Percentiles rank a stretch among this genome's conserved stretches.
Conservation (phyloP, 768 basidiomycete species). For the Phlegmacium glaucopus region DNA sequence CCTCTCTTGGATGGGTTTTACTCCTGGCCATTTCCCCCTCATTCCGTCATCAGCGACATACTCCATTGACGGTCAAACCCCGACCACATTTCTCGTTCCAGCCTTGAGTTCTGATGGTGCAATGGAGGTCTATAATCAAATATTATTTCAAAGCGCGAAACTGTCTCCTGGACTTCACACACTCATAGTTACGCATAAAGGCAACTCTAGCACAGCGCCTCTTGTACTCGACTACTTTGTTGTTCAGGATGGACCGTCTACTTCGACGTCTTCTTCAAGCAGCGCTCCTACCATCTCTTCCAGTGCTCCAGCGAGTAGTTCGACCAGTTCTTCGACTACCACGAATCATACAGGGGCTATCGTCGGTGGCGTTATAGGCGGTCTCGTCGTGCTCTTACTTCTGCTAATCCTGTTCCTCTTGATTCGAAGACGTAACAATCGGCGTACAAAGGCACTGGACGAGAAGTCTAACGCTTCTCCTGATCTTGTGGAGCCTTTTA, state of each 20-base stretch:
- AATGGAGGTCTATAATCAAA: slow-evolving; percentile 14
- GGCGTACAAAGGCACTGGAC: neutral
- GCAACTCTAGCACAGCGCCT: slow-evolving; percentile 16
- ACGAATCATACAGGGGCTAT: slow-evolving; percentile 12
- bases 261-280: neutral
- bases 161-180: slow-evolving; percentile 17
- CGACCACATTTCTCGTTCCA: slow-evolving; percentile 10
- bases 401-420: neutral
- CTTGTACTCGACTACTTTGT: slow-evolving; percentile 17
- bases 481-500: neutral
- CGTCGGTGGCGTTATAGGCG: slow-evolving; percentile 15
- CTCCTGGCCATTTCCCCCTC: slow-evolving; percentile 19
- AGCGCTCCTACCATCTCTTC: too few relatives aligned
- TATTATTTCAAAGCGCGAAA: slow-evolving; percentile 16
- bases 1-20: slow-evolving; percentile 21
- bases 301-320: slow-evolving; percentile 2
- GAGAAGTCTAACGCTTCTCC: neutral
- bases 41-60: slow-evolving; percentile 20
- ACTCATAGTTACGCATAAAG: slow-evolving; percentile 20
- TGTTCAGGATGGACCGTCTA: slow-evolving; percentile 9
- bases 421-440: neutral
- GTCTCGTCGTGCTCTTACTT: slow-evolving; percentile 1
- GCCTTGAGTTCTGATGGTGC: slow-evolving; percentile 11
- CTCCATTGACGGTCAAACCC: slow-evolving; percentile 21
- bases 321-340: neutral